A percentile compares a stretch with the other conserved stretches of the same genome.
Conservation (phyloP, 805 yeast species). For the Sungouiozyma ichnusensis region DNA sequence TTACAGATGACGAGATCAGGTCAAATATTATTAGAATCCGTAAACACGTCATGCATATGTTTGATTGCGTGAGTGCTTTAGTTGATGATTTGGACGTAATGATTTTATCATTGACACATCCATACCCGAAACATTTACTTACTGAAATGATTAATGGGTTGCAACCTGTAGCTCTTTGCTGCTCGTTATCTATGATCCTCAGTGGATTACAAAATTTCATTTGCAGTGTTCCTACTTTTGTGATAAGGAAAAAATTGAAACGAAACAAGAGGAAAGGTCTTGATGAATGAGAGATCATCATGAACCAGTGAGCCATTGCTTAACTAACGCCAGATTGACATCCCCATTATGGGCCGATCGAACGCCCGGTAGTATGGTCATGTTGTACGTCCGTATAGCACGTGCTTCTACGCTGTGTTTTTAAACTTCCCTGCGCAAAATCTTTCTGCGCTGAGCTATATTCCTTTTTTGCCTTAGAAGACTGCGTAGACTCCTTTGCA, state of each 20-base stretch:
- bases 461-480: too few relatives aligned
- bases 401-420: too few relatives aligned
- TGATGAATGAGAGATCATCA: constrained; percentile 9
- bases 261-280: constrained; percentile 22
- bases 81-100: constrained; percentile 24
- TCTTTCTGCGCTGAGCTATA: too few relatives aligned
- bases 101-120: constrained; percentile 28
- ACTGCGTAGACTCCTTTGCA: too few relatives aligned
- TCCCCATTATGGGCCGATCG: too few relatives aligned
- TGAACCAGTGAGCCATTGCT: not conserved
- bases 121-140: constrained; percentile 31
- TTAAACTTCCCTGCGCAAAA: too few relatives aligned
- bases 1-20: constrained; percentile 6
- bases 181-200: constrained; percentile 22
- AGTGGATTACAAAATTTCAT: constrained; percentile 23
- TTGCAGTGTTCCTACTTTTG: constrained; percentile 26
- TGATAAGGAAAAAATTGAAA: constrained; percentile 25
- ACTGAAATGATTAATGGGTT: constrained; percentile 30
- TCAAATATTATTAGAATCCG: constrained; percentile 12
- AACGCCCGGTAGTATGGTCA: too few relatives aligned
- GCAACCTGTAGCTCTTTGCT: constrained; percentile 25
- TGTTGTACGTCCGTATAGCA: too few relatives aligned
- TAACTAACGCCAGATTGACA: not conserved
- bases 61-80: constrained; percentile 22
- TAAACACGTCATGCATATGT: constrained; percentile 16